These are phyloP conservation scores for Lichenothelia convexa DNA, from an alignment of 495 filamentous ascomycete genomes.

Conservation along the genomic window DNA sequence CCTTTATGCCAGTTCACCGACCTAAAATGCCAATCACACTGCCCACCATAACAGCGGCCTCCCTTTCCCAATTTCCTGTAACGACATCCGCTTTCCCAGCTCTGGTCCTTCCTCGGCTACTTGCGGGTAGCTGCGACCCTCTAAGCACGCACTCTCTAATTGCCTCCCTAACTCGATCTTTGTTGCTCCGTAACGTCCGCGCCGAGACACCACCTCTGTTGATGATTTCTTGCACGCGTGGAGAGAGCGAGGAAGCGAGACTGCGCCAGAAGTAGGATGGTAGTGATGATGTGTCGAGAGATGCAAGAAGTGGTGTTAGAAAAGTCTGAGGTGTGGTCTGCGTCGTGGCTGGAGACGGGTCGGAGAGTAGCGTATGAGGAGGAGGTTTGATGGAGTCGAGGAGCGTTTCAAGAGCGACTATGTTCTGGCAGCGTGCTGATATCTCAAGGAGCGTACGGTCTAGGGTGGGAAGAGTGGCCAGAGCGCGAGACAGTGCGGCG, in stretches of 20 bases:
- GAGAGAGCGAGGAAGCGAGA: conserved; percentile 57
- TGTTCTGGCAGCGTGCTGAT: conserved; percentile 69
- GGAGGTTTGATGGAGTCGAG: conserved; percentile 50
- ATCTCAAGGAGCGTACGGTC: conserved; percentile 71
- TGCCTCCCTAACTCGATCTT: conserved; percentile 53
- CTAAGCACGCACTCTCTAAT: conserved; percentile 68
- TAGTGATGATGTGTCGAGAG: conserved; percentile 72
- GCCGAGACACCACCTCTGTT: conserved; percentile 65
- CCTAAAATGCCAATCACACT: conserved; percentile 40
- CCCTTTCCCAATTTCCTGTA: conserved; percentile 60
- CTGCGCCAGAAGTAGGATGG: conserved; percentile 84
- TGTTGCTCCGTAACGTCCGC: conserved; percentile 58
- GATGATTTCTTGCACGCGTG: conserved; percentile 67
- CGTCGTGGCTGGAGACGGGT: conserved; percentile 2
- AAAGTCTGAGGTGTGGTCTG: conserved; percentile 23
- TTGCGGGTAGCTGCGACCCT: conserved; percentile 44
- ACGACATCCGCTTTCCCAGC: conserved; percentile 16
- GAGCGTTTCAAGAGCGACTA: conserved; percentile 68
- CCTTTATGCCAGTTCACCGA: too few species aligned
- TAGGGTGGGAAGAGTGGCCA: conserved; percentile 65
- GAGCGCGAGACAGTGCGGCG: conserved; percentile 46
- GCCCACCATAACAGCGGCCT: conserved; percentile 88
- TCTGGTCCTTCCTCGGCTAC: conserved; percentile 12
- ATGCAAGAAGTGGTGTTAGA: conserved; percentile 51
- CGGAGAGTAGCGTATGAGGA: conserved; percentile 39